phyloP scores from a whole-genome alignment of 352 stramenopile species.

The Phytophthora litchii region DNA sequence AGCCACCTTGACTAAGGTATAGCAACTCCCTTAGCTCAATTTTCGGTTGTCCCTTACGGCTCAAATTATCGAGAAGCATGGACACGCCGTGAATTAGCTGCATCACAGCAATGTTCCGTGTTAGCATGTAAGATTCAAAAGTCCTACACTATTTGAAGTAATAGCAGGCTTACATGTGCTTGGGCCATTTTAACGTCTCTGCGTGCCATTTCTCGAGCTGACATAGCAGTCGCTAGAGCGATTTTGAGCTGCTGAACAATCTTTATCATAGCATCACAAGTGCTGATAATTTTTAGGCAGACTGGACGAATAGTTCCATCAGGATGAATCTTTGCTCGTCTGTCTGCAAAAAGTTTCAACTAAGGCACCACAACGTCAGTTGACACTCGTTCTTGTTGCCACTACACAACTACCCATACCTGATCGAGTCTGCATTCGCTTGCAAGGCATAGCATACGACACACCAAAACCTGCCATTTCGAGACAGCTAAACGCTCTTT shows the following conservation, averaged over 20 bases:
- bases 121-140: neutral
- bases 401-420: slow-evolving; percentile 24
- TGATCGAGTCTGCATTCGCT: slow-evolving; percentile 46
- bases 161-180: slow-evolving; percentile 35
- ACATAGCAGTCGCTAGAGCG: slow-evolving; percentile 34
- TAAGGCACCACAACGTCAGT: slow-evolving; percentile 1
- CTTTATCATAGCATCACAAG: slow-evolving; percentile 49
- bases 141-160: neutral
- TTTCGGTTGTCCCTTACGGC: slow-evolving; percentile 33
- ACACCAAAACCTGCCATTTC: slow-evolving; percentile 61
- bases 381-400: neutral
- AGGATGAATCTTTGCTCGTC: slow-evolving; percentile 6
- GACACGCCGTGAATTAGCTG: slow-evolving; percentile 64
- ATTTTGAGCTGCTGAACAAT: slow-evolving; percentile 46
- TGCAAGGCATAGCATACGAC: slow-evolving; percentile 28
- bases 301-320: slow-evolving; percentile 8
- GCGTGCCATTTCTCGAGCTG: slow-evolving; percentile 30
- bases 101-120: neutral
- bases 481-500: slow-evolving; percentile 31
- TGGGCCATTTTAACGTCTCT: slow-evolving; percentile 43
- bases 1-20: slow-evolving; percentile 18
- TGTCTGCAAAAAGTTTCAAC: slow-evolving; percentile 17
- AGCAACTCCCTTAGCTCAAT: slow-evolving; percentile 13
- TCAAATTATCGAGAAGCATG: slow-evolving; percentile 57
- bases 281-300: slow-evolving; percentile 9